These are phyloP conservation scores for Aspergillus clavatus DNA, from an alignment of 2,329 filamentous ascomycete genomes.

Conservation along the genomic window DNA sequence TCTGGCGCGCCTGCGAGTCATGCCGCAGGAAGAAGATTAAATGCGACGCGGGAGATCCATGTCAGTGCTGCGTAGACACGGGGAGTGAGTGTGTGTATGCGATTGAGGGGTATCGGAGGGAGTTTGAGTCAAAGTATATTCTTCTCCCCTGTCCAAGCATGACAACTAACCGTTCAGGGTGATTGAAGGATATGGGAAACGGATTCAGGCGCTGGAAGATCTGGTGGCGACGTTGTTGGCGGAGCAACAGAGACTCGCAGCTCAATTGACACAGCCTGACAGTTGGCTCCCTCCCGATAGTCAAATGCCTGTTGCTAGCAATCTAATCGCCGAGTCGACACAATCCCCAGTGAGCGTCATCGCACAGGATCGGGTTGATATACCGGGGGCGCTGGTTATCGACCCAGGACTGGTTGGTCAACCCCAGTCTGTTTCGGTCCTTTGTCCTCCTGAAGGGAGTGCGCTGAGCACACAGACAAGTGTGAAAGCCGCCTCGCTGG, in stretches of 20 bases:
- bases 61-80: slow-evolving; percentile 13
- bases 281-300: not conserved
- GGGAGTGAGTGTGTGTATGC: slow-evolving; percentile 13
- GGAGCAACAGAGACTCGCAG: slow-evolving; percentile 2
- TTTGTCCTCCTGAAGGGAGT: not conserved
- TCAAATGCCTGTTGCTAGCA: not conserved
- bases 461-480: not conserved
- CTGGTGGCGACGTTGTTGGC: slow-evolving; percentile 4
- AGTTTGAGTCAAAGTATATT: slow-evolving; percentile 13
- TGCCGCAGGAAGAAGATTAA: slow-evolving; percentile 22
- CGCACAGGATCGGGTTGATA: too few species aligned
- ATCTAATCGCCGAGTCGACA: not conserved
- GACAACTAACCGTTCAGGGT: not conserved
- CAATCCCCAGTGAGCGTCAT: not conserved
- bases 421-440: not conserved
- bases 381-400: too few species aligned
- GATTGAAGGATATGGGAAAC: slow-evolving; percentile 3
- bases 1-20: slow-evolving; percentile 20
- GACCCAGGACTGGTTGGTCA: too few species aligned
- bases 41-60: slow-evolving; percentile 21
- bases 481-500: not conserved
- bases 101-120: slow-evolving; percentile 9
- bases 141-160: not conserved
- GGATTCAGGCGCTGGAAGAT: slow-evolving; percentile 5
- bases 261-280: not conserved